These are phyloP conservation scores for Entelexis paramagnoliae DNA, from an alignment of 1,139 yeast species.

Conservation along the genomic window DNA sequence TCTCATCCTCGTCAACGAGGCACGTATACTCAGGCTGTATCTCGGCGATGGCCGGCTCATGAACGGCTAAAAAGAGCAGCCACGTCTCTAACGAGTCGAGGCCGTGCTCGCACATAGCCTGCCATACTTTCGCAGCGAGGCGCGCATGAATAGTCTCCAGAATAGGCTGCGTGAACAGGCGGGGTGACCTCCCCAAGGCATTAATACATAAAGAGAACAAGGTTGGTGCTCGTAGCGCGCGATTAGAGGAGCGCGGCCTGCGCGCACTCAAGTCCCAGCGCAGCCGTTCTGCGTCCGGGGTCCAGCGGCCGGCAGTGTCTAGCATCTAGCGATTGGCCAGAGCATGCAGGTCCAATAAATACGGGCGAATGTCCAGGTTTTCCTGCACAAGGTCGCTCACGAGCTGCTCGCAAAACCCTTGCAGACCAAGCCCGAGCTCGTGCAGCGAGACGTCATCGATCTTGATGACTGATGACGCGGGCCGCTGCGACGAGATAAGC, in stretches of 20 bases:
- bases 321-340: not conserved
- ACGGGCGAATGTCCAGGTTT: constrained; percentile 8
- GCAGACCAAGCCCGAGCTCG: not conserved
- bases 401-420: constrained; percentile 8
- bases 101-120: not conserved
- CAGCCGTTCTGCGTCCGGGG: constrained; percentile 11
- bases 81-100: constrained; percentile 16
- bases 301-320: constrained; percentile 9
- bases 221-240: not conserved
- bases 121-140: constrained; percentile 7
- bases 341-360: constrained; percentile 1
- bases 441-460: constrained; percentile 7
- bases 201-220: constrained; percentile 4
- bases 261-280: constrained; percentile 9
- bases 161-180: not conserved
- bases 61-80: constrained; percentile 7
- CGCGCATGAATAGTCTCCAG: not conserved
- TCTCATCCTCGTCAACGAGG: not conserved
- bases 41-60: not conserved
- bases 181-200: constrained; percentile 1
- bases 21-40: not conserved
- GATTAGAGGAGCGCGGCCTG: not conserved
- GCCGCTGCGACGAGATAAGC: constrained; percentile 10
- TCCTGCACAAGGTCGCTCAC: constrained; percentile 10
- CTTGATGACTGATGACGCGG: constrained; percentile 6